These are phyloP conservation scores for Crithidia expoeki DNA, from an alignment of 208 protist species.

Conservation along the genomic window DNA sequence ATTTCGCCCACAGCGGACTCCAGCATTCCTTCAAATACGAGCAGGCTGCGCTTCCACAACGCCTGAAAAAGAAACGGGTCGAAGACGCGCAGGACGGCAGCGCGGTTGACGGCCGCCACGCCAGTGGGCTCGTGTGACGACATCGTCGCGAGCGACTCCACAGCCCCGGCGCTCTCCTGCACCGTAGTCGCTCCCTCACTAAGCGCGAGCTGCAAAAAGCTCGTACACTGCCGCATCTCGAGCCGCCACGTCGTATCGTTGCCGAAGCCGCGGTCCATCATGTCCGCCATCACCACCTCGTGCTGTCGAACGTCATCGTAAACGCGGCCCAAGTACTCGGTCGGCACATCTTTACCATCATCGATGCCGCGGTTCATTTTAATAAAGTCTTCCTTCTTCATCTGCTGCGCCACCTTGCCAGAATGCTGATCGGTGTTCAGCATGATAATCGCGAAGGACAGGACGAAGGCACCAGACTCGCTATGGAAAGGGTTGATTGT, in stretches of 20 bases:
- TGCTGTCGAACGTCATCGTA: slow-evolving; percentile 94
- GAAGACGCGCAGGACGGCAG: slow-evolving; percentile 20
- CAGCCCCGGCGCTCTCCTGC: slow-evolving; percentile 5
- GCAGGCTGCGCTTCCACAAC: slow-evolving; percentile 61
- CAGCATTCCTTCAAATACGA: slow-evolving; percentile 58
- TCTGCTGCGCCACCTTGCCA: slow-evolving; percentile 92
- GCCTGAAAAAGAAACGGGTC: slow-evolving; percentile 56
- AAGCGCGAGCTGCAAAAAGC: slow-evolving; percentile 24
- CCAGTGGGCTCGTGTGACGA: not conserved
- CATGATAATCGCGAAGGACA: slow-evolving; percentile 99
- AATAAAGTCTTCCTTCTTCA: slow-evolving; percentile 94
- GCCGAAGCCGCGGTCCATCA: slow-evolving; percentile 77
- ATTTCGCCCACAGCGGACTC: slow-evolving; percentile 39
- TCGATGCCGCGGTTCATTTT: slow-evolving; percentile 97
- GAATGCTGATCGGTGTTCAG: slow-evolving; percentile 99
- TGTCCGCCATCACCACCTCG: slow-evolving; percentile 93
- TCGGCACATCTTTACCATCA: slow-evolving; percentile 90
- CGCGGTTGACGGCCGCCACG: not conserved
- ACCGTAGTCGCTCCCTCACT: not conserved
- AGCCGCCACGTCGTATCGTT: slow-evolving; percentile 86
- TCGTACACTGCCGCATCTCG: slow-evolving; percentile 55
- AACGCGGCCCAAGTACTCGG: slow-evolving; percentile 84
- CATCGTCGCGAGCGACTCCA: slow-evolving; percentile 19
- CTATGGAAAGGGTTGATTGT: slow-evolving; percentile 84
- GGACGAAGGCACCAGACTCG: slow-evolving; percentile 88